Base-by-base conservation (phyloP, 805 yeast genomes). In the Saccharomyces eubayanus region DNA sequence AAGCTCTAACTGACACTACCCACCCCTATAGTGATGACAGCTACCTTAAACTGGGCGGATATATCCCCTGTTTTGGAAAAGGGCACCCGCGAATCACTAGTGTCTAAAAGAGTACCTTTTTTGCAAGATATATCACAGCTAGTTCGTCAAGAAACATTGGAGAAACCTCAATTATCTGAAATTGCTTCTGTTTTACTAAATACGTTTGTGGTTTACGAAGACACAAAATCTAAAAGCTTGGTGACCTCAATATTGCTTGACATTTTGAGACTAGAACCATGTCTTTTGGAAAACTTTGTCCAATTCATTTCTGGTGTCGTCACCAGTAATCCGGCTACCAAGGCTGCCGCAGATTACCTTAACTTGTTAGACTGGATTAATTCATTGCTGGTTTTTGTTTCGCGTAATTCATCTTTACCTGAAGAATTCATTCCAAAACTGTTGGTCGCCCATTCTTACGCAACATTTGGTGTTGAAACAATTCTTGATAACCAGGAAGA, bases 351-450 rank as follows among this genome's bases (percentile, higher is more conserved):
- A 2, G 88, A 82, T 65, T 72, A 83, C 55, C 64, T 82, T 57
- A 76, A 84, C 29, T 67, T 86, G 28, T 70, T 86, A 45, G 74
- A 75, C 16, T 86, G 91, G 90, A 68, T 74, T 48, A 74, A 76
- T 50, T 64, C 65, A 49, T 61, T 80, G 65, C 47, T 71, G 3
- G 59, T 57, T 28, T 56, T 65, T 46, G 16, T 53, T 50, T 53
- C 61, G 21, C 53, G 63, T 5, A 60, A 62, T 29, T 48, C 62
- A 2, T 62, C 57, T 1, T 40, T 59, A 21, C 70, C 73, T 47
- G 60, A 65, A 16, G 31, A 63, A 64, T 31, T 65, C 60, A 21
- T 64, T 68, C 11, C 76, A 73, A 59, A 63, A 47, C 65, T 82
- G 45, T 59, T 81, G 48, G 68, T 75, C 50, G 71, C 74, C n/a